Evolutionary conservation across 305 asterid genomes (phyloP).

Genomic region (Petunia hybrid): DNA sequence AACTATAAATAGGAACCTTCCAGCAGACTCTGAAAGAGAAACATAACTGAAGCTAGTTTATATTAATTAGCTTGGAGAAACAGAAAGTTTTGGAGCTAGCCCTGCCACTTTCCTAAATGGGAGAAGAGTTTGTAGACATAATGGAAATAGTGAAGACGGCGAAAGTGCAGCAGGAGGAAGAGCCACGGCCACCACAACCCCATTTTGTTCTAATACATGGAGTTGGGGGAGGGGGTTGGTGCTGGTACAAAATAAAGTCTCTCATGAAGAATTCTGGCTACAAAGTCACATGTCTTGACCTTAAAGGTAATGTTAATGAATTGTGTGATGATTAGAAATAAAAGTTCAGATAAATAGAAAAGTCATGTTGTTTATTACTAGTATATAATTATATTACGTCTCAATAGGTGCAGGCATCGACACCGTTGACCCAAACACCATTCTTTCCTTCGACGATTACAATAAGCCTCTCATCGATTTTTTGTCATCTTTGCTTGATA

Average conservation of each 20-base stretch:
- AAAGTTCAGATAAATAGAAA: too few relatives aligned
- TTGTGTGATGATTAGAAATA: too few relatives aligned
- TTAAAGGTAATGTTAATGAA: conserved; percentile 45
- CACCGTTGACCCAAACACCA: conserved; percentile 65
- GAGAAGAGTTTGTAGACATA: conserved; percentile 32
- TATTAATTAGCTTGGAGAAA: neutral
- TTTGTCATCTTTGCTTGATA: conserved; percentile 51
- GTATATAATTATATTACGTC: too few relatives aligned
- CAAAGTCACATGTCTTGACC: conserved; percentile 78
- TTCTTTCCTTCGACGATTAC: conserved; percentile 64
- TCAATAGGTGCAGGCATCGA: conserved; percentile 55
- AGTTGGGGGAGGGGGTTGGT: conserved; percentile 75
- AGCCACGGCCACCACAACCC: neutral
- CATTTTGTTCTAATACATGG: conserved; percentile 92
- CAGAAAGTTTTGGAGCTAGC: neutral
- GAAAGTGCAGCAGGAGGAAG: neutral
- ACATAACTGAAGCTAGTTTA: neutral
- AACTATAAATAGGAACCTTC: neutral
- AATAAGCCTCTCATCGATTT: conserved; percentile 73
- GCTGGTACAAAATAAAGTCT: conserved; percentile 80
- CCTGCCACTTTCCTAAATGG: conserved; percentile 24
- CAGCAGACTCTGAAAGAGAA: neutral
- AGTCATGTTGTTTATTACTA: too few relatives aligned
- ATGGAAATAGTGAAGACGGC: conserved; percentile 15
- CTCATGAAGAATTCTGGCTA: conserved; percentile 72